These are phyloP conservation scores for Boechera divaricarpa DNA, from an alignment of 345 rosid genomes.

Conservation along the genomic window DNA sequence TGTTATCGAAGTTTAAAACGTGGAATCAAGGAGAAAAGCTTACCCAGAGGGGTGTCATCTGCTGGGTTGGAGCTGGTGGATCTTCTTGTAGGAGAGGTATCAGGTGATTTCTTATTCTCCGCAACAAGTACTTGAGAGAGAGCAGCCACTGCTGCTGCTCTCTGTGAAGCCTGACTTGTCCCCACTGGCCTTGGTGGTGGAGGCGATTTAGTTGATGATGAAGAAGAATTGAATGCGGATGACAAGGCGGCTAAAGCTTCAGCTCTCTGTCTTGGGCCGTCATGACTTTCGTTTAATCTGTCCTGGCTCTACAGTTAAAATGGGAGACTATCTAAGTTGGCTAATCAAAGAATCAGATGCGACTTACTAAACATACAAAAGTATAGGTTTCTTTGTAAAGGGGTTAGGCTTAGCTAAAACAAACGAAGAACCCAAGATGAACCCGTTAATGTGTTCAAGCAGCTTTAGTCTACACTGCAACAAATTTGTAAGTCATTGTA, in stretches of 20 bases:
- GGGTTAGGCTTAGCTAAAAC: slow-evolving; percentile 13
- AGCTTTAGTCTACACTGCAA: slow-evolving; percentile 11
- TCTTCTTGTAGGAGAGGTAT: slow-evolving; percentile 62
- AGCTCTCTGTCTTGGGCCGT: slow-evolving; percentile 83
- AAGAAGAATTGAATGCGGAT: slow-evolving; percentile 70
- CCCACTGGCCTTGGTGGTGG: slow-evolving; percentile 53
- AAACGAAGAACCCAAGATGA: slow-evolving; percentile 2
- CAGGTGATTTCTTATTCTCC: slow-evolving; percentile 73
- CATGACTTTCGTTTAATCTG: slow-evolving; percentile 53
- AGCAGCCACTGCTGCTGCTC: slow-evolving; percentile 99
- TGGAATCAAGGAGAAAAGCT: slow-evolving; percentile 33
- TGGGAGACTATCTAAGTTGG: slow-evolving; percentile 8
- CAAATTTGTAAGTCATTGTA: not conserved
- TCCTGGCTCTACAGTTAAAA: slow-evolving; percentile 55
- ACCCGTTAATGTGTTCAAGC: not conserved
- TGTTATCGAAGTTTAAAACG: not conserved
- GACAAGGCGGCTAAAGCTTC: slow-evolving; percentile 83
- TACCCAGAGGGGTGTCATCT: slow-evolving; percentile 55
- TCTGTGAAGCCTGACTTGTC: slow-evolving; percentile 72
- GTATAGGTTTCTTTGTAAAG: not conserved
- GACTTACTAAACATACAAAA: not conserved
- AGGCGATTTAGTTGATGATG: slow-evolving; percentile 55
- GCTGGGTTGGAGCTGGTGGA: slow-evolving; percentile 54
- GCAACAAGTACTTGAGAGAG: slow-evolving; percentile 92
- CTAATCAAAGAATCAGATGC: slow-evolving; percentile 9